Evolutionary conservation across 192 early-diverging fungal genomes (phyloP), one percentile per base, ranked within the genome.

Genomic region (Backusella liffmaniae): DNA sequence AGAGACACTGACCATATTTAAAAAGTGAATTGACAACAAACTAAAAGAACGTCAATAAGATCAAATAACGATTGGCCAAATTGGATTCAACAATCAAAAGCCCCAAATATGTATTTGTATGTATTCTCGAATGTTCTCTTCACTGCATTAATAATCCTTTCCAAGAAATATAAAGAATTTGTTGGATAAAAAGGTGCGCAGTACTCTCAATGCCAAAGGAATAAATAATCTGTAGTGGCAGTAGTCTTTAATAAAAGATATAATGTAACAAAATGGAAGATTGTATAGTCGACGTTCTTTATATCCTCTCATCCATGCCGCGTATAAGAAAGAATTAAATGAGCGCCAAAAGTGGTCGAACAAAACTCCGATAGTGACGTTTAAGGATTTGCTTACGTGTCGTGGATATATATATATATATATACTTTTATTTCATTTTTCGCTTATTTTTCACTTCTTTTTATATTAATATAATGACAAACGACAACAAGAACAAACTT

Each of bases 391-490:
- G 56, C 56, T 62, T 62, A 62, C 56, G 56, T 62, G 56, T 62
- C 56, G 56, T 62, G 23, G 56, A 62, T 21, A 49, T n/a, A 49
- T 49, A 62, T 21, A 49, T n/a, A 49, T 49, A 62, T 29, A 56
- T 56, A 56, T 53, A 53, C n/a, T 56, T 21, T 51, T n/a, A 6
- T 59, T 26, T 26, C n/a, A 21, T 51, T 21, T 23, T 59, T 41
- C 21, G 10, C 13, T 73, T 73, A 35, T 66, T 16, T 29, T 65
- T 73, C 23, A 26, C 34, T 72, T 72, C 15, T 49, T 13, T 72
- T 44, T 29, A 49, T 75, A 39, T 65, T 67, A 35, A 62, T 56
- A 46, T 23, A 70, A 70, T 70, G 69, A 70, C 69, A 44, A 70
- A 37, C 23, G 69, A 70, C 36, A 41, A 42, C 46, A 70, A 70